Conservation (phyloP, 176 grass and related monocot genomes). For the Avena sativa region DNA sequence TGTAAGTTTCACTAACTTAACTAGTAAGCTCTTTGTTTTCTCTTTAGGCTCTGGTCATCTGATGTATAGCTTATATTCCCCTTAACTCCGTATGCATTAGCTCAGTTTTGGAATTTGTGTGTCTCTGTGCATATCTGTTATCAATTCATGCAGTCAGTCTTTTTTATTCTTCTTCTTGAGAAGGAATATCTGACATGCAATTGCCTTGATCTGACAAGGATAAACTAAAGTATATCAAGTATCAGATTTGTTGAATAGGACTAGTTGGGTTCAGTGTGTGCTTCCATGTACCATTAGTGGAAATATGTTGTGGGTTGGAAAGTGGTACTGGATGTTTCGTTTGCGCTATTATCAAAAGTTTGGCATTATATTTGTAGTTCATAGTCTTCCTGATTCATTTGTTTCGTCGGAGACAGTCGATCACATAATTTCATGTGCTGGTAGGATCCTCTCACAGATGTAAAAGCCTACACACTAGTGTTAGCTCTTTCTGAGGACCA, state of each 20-base stretch:
- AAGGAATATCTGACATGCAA: not conserved
- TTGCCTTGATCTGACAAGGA: not conserved
- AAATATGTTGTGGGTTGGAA: not conserved
- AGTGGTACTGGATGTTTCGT: conserved; percentile 4
- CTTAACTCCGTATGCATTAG: not conserved
- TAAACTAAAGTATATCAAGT: conserved; percentile 3
- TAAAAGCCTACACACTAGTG: conserved; percentile 6
- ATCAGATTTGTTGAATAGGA: conserved; percentile 3
- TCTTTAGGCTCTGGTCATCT: not conserved
- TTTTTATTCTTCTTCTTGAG: not conserved
- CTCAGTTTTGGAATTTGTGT: not conserved
- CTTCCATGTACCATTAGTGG: conserved; percentile 5
- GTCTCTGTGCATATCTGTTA: not conserved
- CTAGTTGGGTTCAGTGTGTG: not conserved
- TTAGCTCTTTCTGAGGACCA: not conserved
- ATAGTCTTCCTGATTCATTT: conserved; percentile 12
- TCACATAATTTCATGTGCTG: conserved; percentile 24
- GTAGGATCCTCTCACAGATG: conserved; percentile 2
- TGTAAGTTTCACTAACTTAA: conserved; percentile 51
- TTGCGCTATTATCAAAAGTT: conserved; percentile 1
- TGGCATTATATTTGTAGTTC: conserved; percentile 6
- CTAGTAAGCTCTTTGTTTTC: not conserved
- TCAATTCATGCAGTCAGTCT: not conserved
- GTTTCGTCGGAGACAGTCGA: not conserved
- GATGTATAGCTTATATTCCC: not conserved